Base-by-base conservation (phyloP, 495 filamentous ascomycete species). In the Pseudoneurospora amorphoporcata region DNA sequence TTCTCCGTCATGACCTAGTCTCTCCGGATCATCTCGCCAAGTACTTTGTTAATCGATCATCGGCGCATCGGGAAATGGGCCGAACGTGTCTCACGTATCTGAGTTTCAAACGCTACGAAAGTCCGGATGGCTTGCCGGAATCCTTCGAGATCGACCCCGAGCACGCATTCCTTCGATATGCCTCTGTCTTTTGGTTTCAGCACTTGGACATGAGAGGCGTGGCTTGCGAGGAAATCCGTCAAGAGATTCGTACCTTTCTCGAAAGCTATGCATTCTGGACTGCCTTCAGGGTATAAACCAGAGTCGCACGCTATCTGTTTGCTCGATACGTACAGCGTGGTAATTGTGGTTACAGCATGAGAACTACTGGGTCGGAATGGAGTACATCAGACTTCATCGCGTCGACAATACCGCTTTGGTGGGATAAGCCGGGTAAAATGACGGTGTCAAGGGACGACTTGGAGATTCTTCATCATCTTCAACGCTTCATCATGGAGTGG, bases 401-500 rank as follows among this genome's bases (percentile, higher is more conserved):
- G 10, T 39, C 69, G 38, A 43, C 41, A 19, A 42, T 70, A 23
- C 69, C 69, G 12, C 29, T 70, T 12, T 70, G 69, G 69, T 32
- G 29, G 39, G 69, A 70, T n/a, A 43, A 70, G 16, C 19, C 41
- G 10, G 14, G 68, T 35, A 47, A 47, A 32, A n/a, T 37, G 41
- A 3, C 8, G 8, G 19, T 47, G n/a, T n/a, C 17, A 19, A n/a
- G 5, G n/a, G 2, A 43, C 12, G 69, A 45, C 53, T 19, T 19
- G n/a, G 38, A 29, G 41, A n/a, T 70, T 6, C 39, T 70, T 53
- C 69, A 43, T 6, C 19, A 70, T 23, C 37, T 70, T 17, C 69
- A 70, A 16, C 69, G 29, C 37, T 70, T 70, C 69, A 70, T 47
- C 39, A 23, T 70, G 69, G 69, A 70, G 40, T 70, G 69, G 69